Evolutionary conservation across 1,284 basidiomycete genomes (phyloP).

Genomic region (Naganishia sp.): DNA sequence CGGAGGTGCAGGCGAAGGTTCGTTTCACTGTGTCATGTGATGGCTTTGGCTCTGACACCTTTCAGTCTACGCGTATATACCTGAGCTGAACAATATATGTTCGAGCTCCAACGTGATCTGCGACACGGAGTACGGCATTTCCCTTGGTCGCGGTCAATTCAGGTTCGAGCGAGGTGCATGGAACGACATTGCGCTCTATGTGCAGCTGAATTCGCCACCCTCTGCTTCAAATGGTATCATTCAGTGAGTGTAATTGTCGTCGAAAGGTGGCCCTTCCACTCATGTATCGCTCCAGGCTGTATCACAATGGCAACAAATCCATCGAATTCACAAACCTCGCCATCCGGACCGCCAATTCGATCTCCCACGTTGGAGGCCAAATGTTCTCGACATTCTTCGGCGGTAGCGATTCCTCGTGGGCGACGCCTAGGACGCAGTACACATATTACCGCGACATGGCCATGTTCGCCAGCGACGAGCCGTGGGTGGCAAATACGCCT

Average conservation of each 20-base stretch:
- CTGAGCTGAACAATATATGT: slow-evolving; percentile 45
- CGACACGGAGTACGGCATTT: slow-evolving; percentile 53
- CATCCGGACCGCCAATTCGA: slow-evolving; percentile 42
- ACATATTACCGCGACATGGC: slow-evolving; percentile 50
- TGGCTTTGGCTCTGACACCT: not conserved
- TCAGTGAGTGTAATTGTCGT: slow-evolving; percentile 20
- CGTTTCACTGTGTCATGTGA: not conserved
- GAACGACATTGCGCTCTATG: slow-evolving; percentile 48
- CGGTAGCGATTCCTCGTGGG: slow-evolving; percentile 50
- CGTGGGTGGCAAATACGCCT: too few species aligned
- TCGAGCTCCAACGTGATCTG: slow-evolving; percentile 43
- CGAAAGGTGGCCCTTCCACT: too few species aligned
- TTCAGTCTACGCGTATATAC: slow-evolving; percentile 54
- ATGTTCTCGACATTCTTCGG: slow-evolving; percentile 53
- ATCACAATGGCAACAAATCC: slow-evolving; percentile 49
- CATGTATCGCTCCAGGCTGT: slow-evolving; percentile 38
- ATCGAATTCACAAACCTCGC: slow-evolving; percentile 47
- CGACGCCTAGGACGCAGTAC: slow-evolving; percentile 48
- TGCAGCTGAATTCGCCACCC: slow-evolving; percentile 49
- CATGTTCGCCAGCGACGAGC: slow-evolving; percentile 12
- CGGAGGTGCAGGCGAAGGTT: slow-evolving; percentile 47
- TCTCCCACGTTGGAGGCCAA: slow-evolving; percentile 46
- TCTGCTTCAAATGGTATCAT: slow-evolving; percentile 46
- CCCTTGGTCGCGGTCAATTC: slow-evolving; percentile 50
- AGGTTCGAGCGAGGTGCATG: slow-evolving; percentile 44